phyloP scores from a whole-genome alignment of 139 green algal genomes.

The Chlamydomonas sp. region DNA sequence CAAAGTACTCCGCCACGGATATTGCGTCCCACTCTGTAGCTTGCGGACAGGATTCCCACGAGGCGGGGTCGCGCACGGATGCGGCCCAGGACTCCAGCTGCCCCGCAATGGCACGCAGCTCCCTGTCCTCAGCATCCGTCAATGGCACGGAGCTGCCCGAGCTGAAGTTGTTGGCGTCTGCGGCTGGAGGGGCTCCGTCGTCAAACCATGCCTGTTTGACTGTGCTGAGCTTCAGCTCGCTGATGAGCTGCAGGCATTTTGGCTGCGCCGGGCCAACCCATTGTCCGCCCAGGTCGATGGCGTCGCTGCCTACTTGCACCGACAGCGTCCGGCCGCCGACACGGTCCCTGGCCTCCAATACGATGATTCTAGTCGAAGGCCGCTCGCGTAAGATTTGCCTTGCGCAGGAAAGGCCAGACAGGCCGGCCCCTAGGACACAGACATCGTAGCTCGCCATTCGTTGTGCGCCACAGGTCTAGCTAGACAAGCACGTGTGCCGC shows the following conservation, averaged over 20 bases:
- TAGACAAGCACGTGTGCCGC: too few species aligned
- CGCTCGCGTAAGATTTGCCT: background rate
- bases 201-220: background rate
- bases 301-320: background rate
- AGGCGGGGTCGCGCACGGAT: background rate
- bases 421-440: background rate
- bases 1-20: background rate
- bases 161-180: background rate
- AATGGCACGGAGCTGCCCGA: conserved; percentile 8
- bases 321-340: conserved; percentile 1
- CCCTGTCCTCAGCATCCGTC: background rate
- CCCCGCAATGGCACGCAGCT: background rate
- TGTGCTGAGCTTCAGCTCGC: background rate
- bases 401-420: background rate
- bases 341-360: background rate
- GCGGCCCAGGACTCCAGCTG: background rate
- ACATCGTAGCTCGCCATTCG: background rate
- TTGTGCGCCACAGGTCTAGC: too few species aligned
- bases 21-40: background rate
- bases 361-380: background rate
- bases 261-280: background rate
- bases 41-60: background rate
- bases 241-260: background rate
- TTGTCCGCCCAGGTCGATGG: conserved; percentile 8
- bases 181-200: background rate